Evolutionary conservation across 169 alveolate species (phyloP).

Genomic region (Cryptosporidium sp.): DNA sequence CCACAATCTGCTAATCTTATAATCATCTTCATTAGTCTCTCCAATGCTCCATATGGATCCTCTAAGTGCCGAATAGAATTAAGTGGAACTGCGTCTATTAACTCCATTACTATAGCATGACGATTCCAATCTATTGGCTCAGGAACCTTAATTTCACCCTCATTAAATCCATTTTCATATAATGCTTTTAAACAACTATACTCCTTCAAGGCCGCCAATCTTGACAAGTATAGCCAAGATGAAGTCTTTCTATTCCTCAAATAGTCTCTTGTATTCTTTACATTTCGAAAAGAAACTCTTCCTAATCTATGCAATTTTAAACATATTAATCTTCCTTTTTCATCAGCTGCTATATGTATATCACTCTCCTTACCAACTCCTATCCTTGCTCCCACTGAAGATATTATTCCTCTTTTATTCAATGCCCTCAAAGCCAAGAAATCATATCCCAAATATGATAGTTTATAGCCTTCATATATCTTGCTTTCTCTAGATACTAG

Average conservation of each 20-base stretch:
- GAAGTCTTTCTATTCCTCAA: slow-evolving; percentile 94
- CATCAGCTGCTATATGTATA: slow-evolving; percentile 93
- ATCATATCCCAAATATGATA: slow-evolving; percentile 98
- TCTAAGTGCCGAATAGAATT: slow-evolving; percentile 87
- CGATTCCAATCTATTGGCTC: slow-evolving; percentile 96
- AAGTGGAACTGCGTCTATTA: slow-evolving; percentile 94
- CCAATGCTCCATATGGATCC: slow-evolving; percentile 84
- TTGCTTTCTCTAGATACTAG: slow-evolving; percentile 92
- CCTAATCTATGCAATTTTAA: slow-evolving; percentile 95
- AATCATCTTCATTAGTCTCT: slow-evolving; percentile 85
- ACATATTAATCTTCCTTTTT: slow-evolving; percentile 89
- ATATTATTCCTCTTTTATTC: slow-evolving; percentile 92
- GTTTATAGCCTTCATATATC: slow-evolving; percentile 96
- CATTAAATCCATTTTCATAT: slow-evolving; percentile 92
- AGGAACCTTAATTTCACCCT: slow-evolving; percentile 84
- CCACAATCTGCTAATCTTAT: slow-evolving; percentile 93
- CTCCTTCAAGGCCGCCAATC: slow-evolving; percentile 98
- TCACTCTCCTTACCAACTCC: slow-evolving; percentile 99
- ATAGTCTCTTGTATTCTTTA: slow-evolving; percentile 98
- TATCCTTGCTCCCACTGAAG: slow-evolving; percentile 91
- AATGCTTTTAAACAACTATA: slow-evolving; percentile 95
- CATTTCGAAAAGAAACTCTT: slow-evolving; percentile 96
- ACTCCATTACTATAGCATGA: slow-evolving; percentile 97
- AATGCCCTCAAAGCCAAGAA: slow-evolving; percentile 96
- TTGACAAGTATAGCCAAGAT: slow-evolving; percentile 98